Conservation (phyloP, 495 filamentous ascomycete species). For the Daldinia childiae region DNA sequence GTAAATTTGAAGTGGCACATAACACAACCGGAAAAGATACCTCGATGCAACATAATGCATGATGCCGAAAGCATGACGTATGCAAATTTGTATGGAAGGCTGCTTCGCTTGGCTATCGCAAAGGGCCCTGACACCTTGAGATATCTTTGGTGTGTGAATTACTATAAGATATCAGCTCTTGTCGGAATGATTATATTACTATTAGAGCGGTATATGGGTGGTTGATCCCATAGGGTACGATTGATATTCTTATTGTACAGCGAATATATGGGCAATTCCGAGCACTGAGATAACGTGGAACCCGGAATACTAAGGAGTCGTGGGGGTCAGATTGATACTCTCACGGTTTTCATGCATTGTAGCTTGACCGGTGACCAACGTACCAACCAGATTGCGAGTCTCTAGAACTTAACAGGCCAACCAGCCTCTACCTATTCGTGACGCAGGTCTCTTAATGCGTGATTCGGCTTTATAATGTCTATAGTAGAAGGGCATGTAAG, state of each 20-base stretch:
- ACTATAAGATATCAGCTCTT: not conserved
- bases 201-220: not conserved
- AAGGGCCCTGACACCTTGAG: not conserved
- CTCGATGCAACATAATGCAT: not conserved
- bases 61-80: not conserved
- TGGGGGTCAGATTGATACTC: too few relatives aligned
- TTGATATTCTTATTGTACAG: too few relatives aligned
- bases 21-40: not conserved
- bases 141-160: not conserved
- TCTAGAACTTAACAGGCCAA: too few relatives aligned
- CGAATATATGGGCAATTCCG: too few relatives aligned
- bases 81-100: not conserved
- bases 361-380: too few relatives aligned
- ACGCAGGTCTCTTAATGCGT: too few relatives aligned
- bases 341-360: too few relatives aligned
- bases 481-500: not conserved
- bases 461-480: too few relatives aligned
- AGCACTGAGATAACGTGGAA: too few relatives aligned
- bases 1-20: not conserved
- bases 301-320: too few relatives aligned
- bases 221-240: not conserved
- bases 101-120: not conserved
- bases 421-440: too few relatives aligned
- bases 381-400: too few relatives aligned
- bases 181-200: not conserved